Evolutionary conservation across 2,329 filamentous ascomycete genomes (phyloP).

Genomic region (Penicillium rolfsii): DNA sequence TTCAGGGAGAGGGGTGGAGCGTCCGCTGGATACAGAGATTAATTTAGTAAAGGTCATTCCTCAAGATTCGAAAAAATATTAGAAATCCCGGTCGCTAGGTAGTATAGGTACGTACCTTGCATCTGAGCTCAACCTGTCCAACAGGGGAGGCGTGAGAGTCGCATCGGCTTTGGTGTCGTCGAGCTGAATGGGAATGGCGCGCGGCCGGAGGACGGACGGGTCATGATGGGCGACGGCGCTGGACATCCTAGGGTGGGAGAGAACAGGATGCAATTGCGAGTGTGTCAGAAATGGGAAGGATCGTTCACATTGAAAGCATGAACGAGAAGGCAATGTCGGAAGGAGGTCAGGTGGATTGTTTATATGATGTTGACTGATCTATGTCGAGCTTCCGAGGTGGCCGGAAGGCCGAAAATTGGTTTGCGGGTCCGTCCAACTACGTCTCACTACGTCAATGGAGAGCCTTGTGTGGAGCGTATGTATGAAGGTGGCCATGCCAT

Average conservation of each 20-base stretch:
- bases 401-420: constrained; percentile 14
- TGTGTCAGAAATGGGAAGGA: constrained; percentile 1
- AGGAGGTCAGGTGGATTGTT: neutral
- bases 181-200: constrained; percentile 34
- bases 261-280: constrained; percentile 13
- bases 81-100: neutral
- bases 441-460: constrained; percentile 24
- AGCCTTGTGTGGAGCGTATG: constrained; percentile 11
- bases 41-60: constrained; percentile 9
- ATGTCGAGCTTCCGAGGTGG: constrained; percentile 3
- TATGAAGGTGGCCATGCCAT: neutral
- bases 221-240: constrained; percentile 34
- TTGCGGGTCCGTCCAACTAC: constrained; percentile 11
- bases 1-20: constrained; percentile 78
- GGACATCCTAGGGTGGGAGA: constrained; percentile 34
- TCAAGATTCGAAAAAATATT: neutral
- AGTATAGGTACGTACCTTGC: constrained; percentile 37
- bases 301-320: constrained; percentile 25
- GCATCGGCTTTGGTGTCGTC: constrained; percentile 30
- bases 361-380: constrained; percentile 1
- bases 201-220: constrained; percentile 37
- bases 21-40: constrained; percentile 60
- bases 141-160: constrained; percentile 26
- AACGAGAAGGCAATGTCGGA: neutral
- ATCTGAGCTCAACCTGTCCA: constrained; percentile 38